Evolutionary conservation across 345 rosid species (phyloP).

Genomic region (Syzygium jambos): DNA sequence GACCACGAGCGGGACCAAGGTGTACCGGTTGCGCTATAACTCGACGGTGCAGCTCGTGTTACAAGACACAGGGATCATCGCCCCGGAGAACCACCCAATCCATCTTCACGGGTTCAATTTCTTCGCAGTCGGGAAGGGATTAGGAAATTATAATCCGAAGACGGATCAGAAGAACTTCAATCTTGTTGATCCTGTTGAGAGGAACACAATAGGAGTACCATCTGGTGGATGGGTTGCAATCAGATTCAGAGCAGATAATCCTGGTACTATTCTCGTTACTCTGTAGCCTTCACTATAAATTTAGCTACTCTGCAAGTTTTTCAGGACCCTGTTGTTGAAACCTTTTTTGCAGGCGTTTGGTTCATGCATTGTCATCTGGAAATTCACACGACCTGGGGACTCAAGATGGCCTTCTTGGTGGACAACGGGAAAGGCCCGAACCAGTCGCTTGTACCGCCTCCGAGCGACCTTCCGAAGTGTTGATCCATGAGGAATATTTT

Average conservation of each 20-base stretch:
- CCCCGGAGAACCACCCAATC: conserved; percentile 80
- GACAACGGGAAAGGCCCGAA: conserved; percentile 89
- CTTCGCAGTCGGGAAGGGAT: conserved; percentile 64
- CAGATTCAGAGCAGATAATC: conserved; percentile 85
- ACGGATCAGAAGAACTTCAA: conserved; percentile 60
- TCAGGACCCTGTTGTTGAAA: not conserved
- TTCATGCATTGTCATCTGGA: conserved; percentile 97
- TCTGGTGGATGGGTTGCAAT: conserved; percentile 93
- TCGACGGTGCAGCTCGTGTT: conserved; percentile 70
- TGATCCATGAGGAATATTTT: not conserved
- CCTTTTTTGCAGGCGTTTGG: conserved; percentile 62
- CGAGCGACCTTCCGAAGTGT: conserved; percentile 88
- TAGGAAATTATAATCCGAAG: conserved; percentile 64
- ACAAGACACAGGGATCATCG: conserved; percentile 80
- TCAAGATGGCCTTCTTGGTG: conserved; percentile 96
- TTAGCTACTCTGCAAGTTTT: not conserved
- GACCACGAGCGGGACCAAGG: conserved; percentile 55
- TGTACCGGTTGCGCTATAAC: conserved; percentile 57
- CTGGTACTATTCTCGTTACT: conserved; percentile 32
- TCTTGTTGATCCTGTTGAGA: conserved; percentile 86
- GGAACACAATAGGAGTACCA: conserved; percentile 89
- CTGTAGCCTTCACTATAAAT: not conserved
- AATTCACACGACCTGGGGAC: conserved; percentile 97
- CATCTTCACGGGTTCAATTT: conserved; percentile 93
- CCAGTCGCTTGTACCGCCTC: conserved; percentile 82